Evolutionary conservation across 2,329 filamentous ascomycete genomes (phyloP), one percentile per base, ranked within the genome.

Genomic region (Aspergillus bombycis): DNA sequence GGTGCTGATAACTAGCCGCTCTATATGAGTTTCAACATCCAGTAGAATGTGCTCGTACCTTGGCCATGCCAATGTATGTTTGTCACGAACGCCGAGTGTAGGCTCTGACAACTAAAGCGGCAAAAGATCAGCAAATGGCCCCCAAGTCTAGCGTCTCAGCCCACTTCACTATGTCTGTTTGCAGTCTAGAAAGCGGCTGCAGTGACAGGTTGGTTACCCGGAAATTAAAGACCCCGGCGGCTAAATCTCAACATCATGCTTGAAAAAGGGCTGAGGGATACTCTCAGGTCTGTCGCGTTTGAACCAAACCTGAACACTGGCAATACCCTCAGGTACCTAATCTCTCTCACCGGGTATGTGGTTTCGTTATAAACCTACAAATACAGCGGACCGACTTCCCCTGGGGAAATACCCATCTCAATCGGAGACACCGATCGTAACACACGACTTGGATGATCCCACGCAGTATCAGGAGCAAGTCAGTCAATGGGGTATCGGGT

Each of bases 51-150:
- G 36, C 36, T 38, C 7, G 19, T 38, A 10, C 1, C 38, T 41
- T 41, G 16, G 16, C 16, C 16, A 41, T 9, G 38, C 16, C 16
- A 19, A n/a, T 41, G 16, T 7, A 41, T 9, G 2, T 4, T n/a
- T n/a, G 8, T n/a, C 38, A 41, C 4, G 16, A 2, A 41, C 19
- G 19, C 16, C 3, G 0, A n/a, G 8, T 4, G 0, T n/a, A n/a
- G 19, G 16, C 2, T 19, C 19, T 41, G 38, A 41, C 1, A 41
- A 41, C 3, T 41, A 8, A 41, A n/a, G 38, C 9, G 38, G 16
- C 16, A n/a, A 19, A 41, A 14, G 16, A 9, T n/a, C 38, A n/a
- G 38, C 16, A 41, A n/a, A n/a, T 41, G 2, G 38, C 8, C 38
- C 3, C 38, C 38, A n/a, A 10, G 1, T 5, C 38, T 7, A n/a